phyloP scores from a whole-genome alignment of 2,329 filamentous ascomycete genomes.

The Dryadomyces quercus-mongolicae region DNA sequence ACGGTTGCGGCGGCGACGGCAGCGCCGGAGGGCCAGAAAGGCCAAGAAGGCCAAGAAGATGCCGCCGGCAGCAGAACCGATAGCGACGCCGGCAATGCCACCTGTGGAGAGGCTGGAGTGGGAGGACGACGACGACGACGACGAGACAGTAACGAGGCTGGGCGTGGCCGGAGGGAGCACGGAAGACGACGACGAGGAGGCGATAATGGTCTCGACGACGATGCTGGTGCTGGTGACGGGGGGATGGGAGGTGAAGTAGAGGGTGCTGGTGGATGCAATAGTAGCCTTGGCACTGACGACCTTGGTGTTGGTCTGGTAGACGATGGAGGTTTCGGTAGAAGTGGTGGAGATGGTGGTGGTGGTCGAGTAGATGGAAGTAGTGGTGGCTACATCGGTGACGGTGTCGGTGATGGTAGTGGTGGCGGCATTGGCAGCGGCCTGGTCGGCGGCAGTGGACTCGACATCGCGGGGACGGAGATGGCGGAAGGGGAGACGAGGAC shows the following conservation, averaged over 20 bases:
- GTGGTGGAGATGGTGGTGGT: constrained; percentile 1
- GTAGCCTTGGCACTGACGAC: constrained; percentile 11
- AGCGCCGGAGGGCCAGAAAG: constrained; percentile 3
- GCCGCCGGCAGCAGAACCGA: constrained; percentile 8
- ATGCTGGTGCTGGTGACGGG: constrained; percentile 12
- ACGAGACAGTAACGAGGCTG: neutral
- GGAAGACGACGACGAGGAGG: neutral
- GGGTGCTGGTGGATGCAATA: constrained; percentile 11
- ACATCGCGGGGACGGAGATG: neutral
- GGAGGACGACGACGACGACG: neutral
- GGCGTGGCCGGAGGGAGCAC: neutral
- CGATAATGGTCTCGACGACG: constrained; percentile 2
- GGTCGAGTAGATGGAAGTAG: neutral
- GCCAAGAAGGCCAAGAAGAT: constrained; percentile 2
- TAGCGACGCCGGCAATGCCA: constrained; percentile 13
- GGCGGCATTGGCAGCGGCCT: neutral
- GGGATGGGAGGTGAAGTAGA: constrained; percentile 6
- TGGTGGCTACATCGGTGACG: constrained; percentile 5
- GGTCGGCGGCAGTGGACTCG: constrained; percentile 1
- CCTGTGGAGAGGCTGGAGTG: constrained; percentile 3
- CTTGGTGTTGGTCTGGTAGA: constrained; percentile 7
- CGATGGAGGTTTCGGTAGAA: constrained; percentile 2
- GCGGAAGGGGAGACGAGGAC: neutral
- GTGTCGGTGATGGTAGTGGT: constrained; percentile 6
- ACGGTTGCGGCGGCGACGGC: constrained; percentile 14